Base-by-base conservation (phyloP, 495 filamentous ascomycete genomes). In the Xylaria cubensis region DNA sequence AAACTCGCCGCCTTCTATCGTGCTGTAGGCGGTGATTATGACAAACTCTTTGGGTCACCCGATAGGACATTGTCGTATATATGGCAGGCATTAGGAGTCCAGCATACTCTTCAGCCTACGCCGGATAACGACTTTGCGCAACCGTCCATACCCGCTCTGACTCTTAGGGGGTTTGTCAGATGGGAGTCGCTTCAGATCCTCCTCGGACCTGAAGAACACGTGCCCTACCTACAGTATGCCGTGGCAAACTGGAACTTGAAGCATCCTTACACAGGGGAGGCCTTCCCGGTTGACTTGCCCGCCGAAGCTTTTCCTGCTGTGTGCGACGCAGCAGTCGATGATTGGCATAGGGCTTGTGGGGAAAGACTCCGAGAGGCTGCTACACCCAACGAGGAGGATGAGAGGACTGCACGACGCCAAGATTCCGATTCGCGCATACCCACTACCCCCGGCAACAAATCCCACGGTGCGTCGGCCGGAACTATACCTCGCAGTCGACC, bases 101-200 rank as follows among this genome's bases (percentile, higher is more conserved):
- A 94, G 72, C 92, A 96, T 78, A 89, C 88, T 41, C 86, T 95
- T 15, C 75, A 83, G 17, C 90, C 91, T 67, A 91, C 92, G 0
- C 88, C 89, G 24, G 82, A 85, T 15, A 88, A 95, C 74, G 90
- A 92, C 58, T 97, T 91, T 76, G 86, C 87, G 2, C 82, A 90
- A 13, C 96, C 96, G 0, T 89, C 88, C 1, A 86, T 97, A 48
- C 96, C 96, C 12, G 92, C 94, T 17, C 83, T 99, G 68, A 94
- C 94, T 50, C 84, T 87, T 0, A 89, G 88, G 73, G 96, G 96
- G 32, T 99, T 97, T 78, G 91, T 95, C 51, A 90, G 91, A 76
- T 99, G 95, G 95, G 93, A 98, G 85, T 92, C 93, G 2, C 94
- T 99, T 19, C 94, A 98, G 82, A 83, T 97, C 39, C 85, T 98